Conservation (phyloP, 352 stramenopile genomes). For the Phytophthora ramorum region DNA sequence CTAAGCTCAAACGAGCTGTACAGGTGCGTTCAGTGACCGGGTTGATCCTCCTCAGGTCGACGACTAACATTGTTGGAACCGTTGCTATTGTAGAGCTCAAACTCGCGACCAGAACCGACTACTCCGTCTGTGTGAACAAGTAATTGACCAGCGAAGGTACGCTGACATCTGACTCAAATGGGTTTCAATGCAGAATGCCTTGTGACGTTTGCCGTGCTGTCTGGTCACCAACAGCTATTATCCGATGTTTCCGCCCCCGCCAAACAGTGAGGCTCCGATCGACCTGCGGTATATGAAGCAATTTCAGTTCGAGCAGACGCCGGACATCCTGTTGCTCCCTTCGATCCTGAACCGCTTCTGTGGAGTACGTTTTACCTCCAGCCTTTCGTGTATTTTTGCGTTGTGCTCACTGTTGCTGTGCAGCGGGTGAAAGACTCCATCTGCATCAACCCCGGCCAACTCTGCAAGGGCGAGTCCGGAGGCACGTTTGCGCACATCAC, state of each 20-base stretch:
- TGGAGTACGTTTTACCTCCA: constrained; percentile 57
- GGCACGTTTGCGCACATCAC: constrained; percentile 94
- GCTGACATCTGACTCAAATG: neutral
- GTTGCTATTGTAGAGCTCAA: constrained; percentile 43
- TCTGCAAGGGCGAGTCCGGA: constrained; percentile 94
- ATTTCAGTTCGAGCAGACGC: constrained; percentile 92
- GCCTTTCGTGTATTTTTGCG: neutral
- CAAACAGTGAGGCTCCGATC: constrained; percentile 78
- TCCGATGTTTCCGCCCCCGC: constrained; percentile 78
- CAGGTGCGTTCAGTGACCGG: constrained; percentile 33
- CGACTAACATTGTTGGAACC: neutral
- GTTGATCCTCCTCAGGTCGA: neutral
- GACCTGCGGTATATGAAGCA: constrained; percentile 93
- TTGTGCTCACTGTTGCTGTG: constrained; percentile 18
- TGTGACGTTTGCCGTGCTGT: neutral
- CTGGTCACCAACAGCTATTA: constrained; percentile 57
- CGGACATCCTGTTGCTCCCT: constrained; percentile 96
- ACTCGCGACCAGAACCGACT: constrained; percentile 72
- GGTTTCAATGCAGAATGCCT: neutral
- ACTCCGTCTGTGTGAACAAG: constrained; percentile 77
- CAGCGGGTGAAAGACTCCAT: constrained; percentile 92
- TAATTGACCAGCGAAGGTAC: constrained; percentile 84
- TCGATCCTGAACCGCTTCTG: constrained; percentile 94
- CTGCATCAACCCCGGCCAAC: constrained; percentile 95
- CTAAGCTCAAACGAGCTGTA: constrained; percentile 85